Conservation (phyloP, 306 rosid genomes). For the Prunus dulcis region DNA sequence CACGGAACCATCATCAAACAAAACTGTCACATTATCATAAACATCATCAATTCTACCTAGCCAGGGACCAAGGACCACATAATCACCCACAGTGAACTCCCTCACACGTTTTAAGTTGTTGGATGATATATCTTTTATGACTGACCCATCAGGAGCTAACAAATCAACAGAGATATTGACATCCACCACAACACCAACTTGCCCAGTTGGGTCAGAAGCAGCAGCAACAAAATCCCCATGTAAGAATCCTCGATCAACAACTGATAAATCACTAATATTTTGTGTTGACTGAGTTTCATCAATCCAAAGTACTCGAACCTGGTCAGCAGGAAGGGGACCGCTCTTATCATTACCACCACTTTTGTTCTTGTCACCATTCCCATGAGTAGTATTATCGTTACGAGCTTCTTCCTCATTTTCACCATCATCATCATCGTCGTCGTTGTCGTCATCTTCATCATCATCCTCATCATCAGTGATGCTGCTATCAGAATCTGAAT, state of each 20-base stretch:
- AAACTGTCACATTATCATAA: slow-evolving; percentile 90
- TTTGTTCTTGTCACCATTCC: slow-evolving; percentile 34
- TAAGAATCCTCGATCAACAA: slow-evolving; percentile 85
- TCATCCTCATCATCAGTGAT: slow-evolving; percentile 67
- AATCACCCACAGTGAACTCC: slow-evolving; percentile 91
- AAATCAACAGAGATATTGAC: slow-evolving; percentile 77
- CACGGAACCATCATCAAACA: slow-evolving; percentile 92
- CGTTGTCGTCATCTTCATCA: slow-evolving; percentile 38
- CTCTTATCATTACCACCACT: slow-evolving; percentile 40
- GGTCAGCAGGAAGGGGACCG: slow-evolving; percentile 62
- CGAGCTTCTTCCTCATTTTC: slow-evolving; percentile 43
- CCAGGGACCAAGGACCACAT: slow-evolving; percentile 96
- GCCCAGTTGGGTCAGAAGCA: slow-evolving; percentile 85
- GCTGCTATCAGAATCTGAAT: slow-evolving; percentile 75
- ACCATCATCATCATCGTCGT: slow-evolving; percentile 33
- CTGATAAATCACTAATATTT: slow-evolving; percentile 51
- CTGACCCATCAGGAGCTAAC: slow-evolving; percentile 62
- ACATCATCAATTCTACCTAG: slow-evolving; percentile 93
- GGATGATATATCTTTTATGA: slow-evolving; percentile 64
- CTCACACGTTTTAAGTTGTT: slow-evolving; percentile 79
- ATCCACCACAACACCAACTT: slow-evolving; percentile 95
- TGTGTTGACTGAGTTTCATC: slow-evolving; percentile 76
- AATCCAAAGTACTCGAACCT: slow-evolving; percentile 88
- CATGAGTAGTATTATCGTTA: slow-evolving; percentile 29
- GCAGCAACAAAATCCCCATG: slow-evolving; percentile 95